Base-by-base conservation (phyloP, 2,329 filamentous ascomycete species). In the Monosporascus sp. region DNA sequence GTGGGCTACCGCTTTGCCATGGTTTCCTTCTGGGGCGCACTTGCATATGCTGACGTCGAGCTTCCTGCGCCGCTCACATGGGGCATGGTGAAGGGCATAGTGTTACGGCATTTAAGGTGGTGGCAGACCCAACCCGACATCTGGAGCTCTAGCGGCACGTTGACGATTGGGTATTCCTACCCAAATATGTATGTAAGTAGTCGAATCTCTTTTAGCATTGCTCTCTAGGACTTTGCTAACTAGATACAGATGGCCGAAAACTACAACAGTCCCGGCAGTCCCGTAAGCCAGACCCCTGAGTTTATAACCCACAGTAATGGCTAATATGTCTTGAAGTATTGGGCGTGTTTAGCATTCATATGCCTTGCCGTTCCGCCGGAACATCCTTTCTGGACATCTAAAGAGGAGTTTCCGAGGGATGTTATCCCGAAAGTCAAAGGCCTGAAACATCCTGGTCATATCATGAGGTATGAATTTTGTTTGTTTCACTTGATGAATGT, bases 1-100 rank as follows among this genome's bases (percentile, higher is more conserved):
- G 79, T 92, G 49, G 89, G 87, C 7, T 93, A 93, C 67, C 82
- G 88, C n/a, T 92, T 91, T 68, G 88, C 87, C 48, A 91, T 91
- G 84, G 85, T 87, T n/a, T 87, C 84, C 0, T 92, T 92, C 72
- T 92, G 88, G 88, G 85, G 87, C 14, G 86, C 88, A 0, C 71
- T 91, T 27, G 89, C 87, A 1, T 91, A 90, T 62, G 87, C 88
- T 4, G 85, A 85, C 59, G 84, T 91, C 49, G 86, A 90, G 51
- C 77, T 91, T 5, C 87, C 88, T 0, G 77, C 76, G 7, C 87
- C 88, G 0, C 72, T 92, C 51, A 87, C 84, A 2, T 91, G 88
- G 87, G 88, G 89, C 3, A 86, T 89, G 61, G 85, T 91, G 17
- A 91, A 90, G 68, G 88, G 89, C 2, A 78, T 92, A 16, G 78